These are phyloP conservation scores for Termitomyces sp. DNA, from an alignment of 768 basidiomycete species.

Conservation along the genomic window DNA sequence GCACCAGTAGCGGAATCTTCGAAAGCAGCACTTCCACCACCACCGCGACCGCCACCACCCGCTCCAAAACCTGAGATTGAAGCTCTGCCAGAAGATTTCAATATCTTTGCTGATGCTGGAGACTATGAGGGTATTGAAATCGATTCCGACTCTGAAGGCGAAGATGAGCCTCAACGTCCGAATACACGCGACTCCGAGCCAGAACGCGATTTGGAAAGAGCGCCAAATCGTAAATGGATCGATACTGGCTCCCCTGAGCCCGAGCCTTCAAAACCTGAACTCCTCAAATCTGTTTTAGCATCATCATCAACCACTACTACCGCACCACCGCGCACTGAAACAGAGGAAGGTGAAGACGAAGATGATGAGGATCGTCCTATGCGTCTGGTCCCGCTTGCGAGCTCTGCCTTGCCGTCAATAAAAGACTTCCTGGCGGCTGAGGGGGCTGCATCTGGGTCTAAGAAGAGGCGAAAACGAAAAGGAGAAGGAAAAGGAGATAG, in stretches of 20 bases:
- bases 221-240: constrained; percentile 38
- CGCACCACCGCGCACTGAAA: constrained; percentile 16
- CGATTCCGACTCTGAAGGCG: constrained; percentile 49
- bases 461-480: constrained; percentile 65
- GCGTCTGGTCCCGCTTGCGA: constrained; percentile 68
- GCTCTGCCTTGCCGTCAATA: constrained; percentile 82
- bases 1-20: not conserved
- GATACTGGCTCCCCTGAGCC: constrained; percentile 28
- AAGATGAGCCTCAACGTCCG: constrained; percentile 28
- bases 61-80: constrained; percentile 28
- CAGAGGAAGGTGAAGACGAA: constrained; percentile 36
- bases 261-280: constrained; percentile 10
- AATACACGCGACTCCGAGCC: not conserved
- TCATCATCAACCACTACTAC: not conserved
- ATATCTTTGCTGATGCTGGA: constrained; percentile 84
- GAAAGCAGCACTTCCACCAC: not conserved
- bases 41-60: not conserved
- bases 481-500: constrained; percentile 40
- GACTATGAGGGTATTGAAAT: constrained; percentile 72
- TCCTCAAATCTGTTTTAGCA: constrained; percentile 10
- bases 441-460: constrained; percentile 48
- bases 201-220: not conserved
- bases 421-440: constrained; percentile 79
- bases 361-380: constrained; percentile 38
- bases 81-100: constrained; percentile 54